Evolutionary conservation across 345 rosid genomes (phyloP), one percentile per base, ranked within the genome.

Genomic region (Citrus trifoliata): DNA sequence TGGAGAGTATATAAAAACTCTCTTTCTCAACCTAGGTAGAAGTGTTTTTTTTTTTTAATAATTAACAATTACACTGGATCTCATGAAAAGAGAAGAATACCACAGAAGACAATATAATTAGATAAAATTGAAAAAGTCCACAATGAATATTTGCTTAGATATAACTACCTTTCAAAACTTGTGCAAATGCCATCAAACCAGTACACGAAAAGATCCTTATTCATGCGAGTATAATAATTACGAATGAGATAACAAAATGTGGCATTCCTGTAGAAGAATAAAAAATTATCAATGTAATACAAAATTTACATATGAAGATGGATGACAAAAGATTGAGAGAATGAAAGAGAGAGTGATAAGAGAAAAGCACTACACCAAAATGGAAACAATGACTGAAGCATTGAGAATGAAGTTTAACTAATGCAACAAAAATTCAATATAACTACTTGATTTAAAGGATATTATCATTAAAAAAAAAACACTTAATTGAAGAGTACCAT

Each of bases 141-240:
- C 27, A 73, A 76, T 10, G 64, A 71, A 27, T 48, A 24, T 73
- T 74, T 4, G 6, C 21, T 56, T 10, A 33, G 8, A 28, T 10
- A 62, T 19, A 79, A 60, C 73, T 89, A 95, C 99, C 99, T 93
- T 82, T 91, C 92, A 85, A 95, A 87, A 83, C 82, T 90, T 79
- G 90, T 56, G 72, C 85, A 89, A 83, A 95, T 90, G 77, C 94
- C 95, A 75, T 90, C 96, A 85, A 95, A 92, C 95, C 98, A 95
- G 84, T 85, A 86, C 33, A 77, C 59, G 76, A 91, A 83, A 79
- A 92, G 89, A 77, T 89, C 96, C 81, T 80, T 82, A 25, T 86
- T 86, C 79, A 95, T 84, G 82, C 89, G 89, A 83, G 79, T 80
- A 75, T 80, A 74, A 80, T 92, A 90, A 66, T 85, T 90, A 78